Evolutionary conservation across 1,139 yeast species (phyloP).

Genomic region (Yamadazyma jaroonii): DNA sequence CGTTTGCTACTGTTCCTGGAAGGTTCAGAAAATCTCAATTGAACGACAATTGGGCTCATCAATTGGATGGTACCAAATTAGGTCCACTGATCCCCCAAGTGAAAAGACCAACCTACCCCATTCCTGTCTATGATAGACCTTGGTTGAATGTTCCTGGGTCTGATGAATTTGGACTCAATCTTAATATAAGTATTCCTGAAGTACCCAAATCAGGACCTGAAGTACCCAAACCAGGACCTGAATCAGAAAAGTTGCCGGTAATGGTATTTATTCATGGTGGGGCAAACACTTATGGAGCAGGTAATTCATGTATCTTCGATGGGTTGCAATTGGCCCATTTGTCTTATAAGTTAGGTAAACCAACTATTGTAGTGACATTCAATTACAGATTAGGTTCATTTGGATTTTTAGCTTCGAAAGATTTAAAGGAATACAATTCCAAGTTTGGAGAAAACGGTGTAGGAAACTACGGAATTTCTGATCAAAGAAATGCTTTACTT

Average conservation of each 20-base stretch:
- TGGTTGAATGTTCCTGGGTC: slow-evolving; percentile 4
- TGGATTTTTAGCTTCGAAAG: slow-evolving; percentile 10
- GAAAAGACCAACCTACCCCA: slow-evolving; percentile 11
- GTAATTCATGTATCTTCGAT: slow-evolving; percentile 11
- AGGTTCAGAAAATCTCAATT: slow-evolving; percentile 12
- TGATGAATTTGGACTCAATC: slow-evolving; percentile 7
- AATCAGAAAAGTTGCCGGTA: slow-evolving; percentile 10
- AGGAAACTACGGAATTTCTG: slow-evolving; percentile 11
- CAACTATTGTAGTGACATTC: slow-evolving; percentile 9
- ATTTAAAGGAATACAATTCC: slow-evolving; percentile 4
- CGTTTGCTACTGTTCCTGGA: slow-evolving; percentile 14
- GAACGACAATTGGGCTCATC: slow-evolving; percentile 7
- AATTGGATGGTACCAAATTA: slow-evolving; percentile 10
- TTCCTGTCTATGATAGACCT: slow-evolving; percentile 10
- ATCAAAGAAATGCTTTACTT: slow-evolving; percentile 7
- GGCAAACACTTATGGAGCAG: slow-evolving; percentile 14
- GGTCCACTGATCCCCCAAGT: slow-evolving; percentile 11
- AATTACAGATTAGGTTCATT: slow-evolving; percentile 9
- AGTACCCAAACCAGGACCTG: too few relatives aligned
- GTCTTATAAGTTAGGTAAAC: slow-evolving; percentile 9
- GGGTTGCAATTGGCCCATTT: slow-evolving; percentile 11
- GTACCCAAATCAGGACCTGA: too few relatives aligned
- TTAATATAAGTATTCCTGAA: slow-evolving; percentile 7
- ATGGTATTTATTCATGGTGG: slow-evolving; percentile 17
- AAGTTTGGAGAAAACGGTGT: slow-evolving; percentile 8